phyloP scores from a whole-genome alignment of 164 flowering plant species.

The Liquidambar formosana region DNA sequence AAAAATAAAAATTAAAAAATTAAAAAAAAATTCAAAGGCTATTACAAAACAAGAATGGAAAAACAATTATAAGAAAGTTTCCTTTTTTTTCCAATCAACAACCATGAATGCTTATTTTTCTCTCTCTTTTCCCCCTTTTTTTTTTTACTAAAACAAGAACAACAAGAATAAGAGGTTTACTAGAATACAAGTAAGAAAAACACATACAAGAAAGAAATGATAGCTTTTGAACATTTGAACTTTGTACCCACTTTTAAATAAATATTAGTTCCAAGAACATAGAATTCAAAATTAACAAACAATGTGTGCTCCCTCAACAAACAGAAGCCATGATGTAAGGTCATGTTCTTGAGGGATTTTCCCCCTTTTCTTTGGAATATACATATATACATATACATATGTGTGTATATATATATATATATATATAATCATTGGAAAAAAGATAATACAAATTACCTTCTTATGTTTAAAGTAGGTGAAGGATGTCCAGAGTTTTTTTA shows the following conservation, averaged over 20 bases:
- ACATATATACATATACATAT: background rate
- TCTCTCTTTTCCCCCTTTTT: background rate
- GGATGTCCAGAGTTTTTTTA: too few species aligned
- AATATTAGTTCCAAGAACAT: background rate
- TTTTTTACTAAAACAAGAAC: background rate
- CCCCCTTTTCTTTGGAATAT: too few species aligned
- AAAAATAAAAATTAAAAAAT: too few species aligned
- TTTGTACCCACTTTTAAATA: background rate
- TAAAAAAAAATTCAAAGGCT: background rate
- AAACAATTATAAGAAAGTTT: background rate
- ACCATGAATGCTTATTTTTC: background rate
- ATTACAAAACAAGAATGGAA: background rate
- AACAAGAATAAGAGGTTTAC: background rate
- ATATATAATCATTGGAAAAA: background rate
- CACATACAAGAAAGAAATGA: background rate
- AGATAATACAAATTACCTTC: too few species aligned
- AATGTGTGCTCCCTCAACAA: too few species aligned
- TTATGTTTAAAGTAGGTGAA: too few species aligned
- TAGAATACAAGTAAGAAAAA: background rate
- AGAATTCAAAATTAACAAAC: background rate
- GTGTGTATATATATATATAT: background rate
- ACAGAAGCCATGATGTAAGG: too few species aligned
- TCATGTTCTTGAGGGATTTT: too few species aligned
- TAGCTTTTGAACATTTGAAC: background rate
- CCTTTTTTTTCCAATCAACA: too few species aligned